Base-by-base conservation (phyloP, 331 rosid genomes). In the Acacia pycnantha region DNA sequence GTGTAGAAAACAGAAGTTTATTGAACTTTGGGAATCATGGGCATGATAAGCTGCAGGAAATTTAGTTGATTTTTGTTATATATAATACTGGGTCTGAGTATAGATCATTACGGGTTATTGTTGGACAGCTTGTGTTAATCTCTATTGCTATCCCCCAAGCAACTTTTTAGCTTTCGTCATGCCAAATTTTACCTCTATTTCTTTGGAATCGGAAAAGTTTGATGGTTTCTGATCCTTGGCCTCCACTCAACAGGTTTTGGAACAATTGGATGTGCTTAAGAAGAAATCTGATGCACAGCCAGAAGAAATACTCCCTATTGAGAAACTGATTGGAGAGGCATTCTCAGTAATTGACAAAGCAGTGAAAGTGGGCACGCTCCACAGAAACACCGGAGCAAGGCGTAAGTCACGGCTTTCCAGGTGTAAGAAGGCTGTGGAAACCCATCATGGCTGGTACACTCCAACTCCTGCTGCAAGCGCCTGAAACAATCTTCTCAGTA, bases 361-460 rank as follows among this genome's bases (percentile, higher is more conserved):
- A 22, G 94, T 96, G 84, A 96, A 85, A 88, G 97, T 85, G 21
- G 98, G 99, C 58, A 90, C 99, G 12, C 73, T 96, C 75, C 99
- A 96, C 87, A 83, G 93, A 84, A 96, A 96, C 86, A 96, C 98
- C 0, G 99, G 93, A 71, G 99, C 98, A 9, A 85, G 87, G 33
- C 90, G 98, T 77, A 96, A 96, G 87, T 91, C 99, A 74, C 91
- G 99, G 61, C 92, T 96, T 74, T 96, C 99, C 31, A 88, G 98
- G 79, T 89, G 94, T 74, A 96, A 96, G 97, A 94, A 94, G 84
- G 90, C 92, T 11, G 90, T 96, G n/a, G 99, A 91, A 86, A 87
- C 92, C 74, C 99, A 94, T 84, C 98, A 90, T 73, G 98, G 99
- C 80, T 96, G 99, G 99, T 96, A 96, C 68, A 50, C 90, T 71